phyloP scores from a whole-genome alignment of 1,139 yeast species.

The Suhomyces kunorum region DNA sequence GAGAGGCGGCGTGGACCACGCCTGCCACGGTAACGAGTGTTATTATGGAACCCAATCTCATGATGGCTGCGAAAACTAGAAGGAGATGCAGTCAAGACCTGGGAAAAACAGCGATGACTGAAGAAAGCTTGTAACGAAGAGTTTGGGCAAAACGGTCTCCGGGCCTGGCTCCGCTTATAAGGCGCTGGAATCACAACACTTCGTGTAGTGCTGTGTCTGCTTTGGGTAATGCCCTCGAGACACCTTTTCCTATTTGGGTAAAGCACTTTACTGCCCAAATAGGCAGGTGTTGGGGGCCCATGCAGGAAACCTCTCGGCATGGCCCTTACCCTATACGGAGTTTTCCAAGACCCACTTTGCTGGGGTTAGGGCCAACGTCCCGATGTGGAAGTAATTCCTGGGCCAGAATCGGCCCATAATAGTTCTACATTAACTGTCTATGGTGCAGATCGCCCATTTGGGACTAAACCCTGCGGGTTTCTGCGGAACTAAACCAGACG shows the following conservation, averaged over 20 bases:
- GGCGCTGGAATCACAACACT: neutral
- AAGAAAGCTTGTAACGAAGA: constrained; percentile 1
- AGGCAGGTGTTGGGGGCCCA: constrained; percentile 11
- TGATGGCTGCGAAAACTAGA: constrained; percentile 13
- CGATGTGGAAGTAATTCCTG: too few species aligned
- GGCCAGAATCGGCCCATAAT: too few species aligned
- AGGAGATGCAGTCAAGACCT: neutral
- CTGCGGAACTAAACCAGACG: too few species aligned
- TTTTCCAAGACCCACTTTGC: too few species aligned
- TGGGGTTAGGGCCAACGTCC: too few species aligned
- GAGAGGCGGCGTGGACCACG: constrained; percentile 15
- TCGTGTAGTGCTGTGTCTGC: neutral
- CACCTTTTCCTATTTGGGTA: constrained; percentile 10
- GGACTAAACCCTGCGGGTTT: too few species aligned
- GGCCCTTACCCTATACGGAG: constrained; percentile 2
- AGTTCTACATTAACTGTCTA: too few species aligned
- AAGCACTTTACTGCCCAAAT: constrained; percentile 16
- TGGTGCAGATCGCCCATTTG: too few species aligned
- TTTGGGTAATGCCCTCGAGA: constrained; percentile 6
- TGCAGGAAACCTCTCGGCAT: neutral
- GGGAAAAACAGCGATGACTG: neutral
- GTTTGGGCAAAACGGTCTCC: neutral
- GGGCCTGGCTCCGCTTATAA: constrained; percentile 6
- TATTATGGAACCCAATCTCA: constrained; percentile 21
- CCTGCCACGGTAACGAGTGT: constrained; percentile 18